phyloP scores from a whole-genome alignment of 768 basidiomycete species.

The Rhizopogon roseolus region DNA sequence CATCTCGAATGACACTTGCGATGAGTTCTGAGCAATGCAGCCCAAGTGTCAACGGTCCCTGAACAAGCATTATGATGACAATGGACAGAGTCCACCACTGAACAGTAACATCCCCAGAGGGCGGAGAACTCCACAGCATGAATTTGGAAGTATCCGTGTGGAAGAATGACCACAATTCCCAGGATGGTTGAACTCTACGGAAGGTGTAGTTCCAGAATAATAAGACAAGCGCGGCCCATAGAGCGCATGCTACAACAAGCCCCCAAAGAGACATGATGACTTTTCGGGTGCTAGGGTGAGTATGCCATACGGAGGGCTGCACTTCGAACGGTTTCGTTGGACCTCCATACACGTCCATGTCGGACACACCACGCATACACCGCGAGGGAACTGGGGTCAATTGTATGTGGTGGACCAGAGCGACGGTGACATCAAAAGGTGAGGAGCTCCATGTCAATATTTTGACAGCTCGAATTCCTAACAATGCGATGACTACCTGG shows the following conservation, averaged over 20 bases:
- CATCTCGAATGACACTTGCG: conserved; percentile 24
- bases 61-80: conserved; percentile 18
- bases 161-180: conserved; percentile 18
- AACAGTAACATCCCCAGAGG: conserved; percentile 12
- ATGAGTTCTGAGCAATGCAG: conserved; percentile 25
- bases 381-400: conserved; percentile 13
- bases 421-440: conserved; percentile 23
- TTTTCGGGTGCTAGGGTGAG: conserved; percentile 16
- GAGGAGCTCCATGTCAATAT: conserved; percentile 30
- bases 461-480: conserved; percentile 14
- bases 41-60: conserved; percentile 23
- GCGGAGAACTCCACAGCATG: conserved; percentile 9
- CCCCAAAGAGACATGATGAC: conserved; percentile 18
- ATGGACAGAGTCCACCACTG: conserved; percentile 22
- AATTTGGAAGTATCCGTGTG: too few species aligned
- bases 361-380: conserved; percentile 22
- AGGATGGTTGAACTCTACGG: too few species aligned
- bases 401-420: conserved; percentile 23
- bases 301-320: conserved; percentile 24
- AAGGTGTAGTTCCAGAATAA: not conserved
- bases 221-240: conserved; percentile 16
- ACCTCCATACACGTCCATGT: conserved; percentile 1
- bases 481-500: conserved; percentile 20
- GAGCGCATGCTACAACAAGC: conserved; percentile 14
- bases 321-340: conserved; percentile 9